Base-by-base conservation (phyloP, 1,284 basidiomycete species). In the Gomphus bonarii region DNA sequence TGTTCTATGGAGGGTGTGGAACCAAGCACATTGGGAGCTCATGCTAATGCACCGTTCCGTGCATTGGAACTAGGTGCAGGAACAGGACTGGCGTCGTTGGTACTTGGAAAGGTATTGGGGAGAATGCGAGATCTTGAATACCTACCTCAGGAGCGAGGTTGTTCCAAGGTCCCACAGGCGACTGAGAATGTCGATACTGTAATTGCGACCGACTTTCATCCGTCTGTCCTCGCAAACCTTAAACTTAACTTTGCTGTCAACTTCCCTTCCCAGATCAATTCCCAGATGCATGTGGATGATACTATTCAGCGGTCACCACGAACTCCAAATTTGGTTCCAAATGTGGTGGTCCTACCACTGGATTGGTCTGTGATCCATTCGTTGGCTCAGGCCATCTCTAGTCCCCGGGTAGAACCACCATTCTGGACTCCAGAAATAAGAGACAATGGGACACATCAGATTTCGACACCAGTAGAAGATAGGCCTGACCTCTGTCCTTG, bases 61-160 rank as follows among this genome's bases (percentile, higher is more conserved):
- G 73, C 90, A 16, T 75, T 95, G 12, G 92, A 95, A 68, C 76
- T 95, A 0, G 92, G 92, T 4, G 87, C 92, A 0, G 92, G 92
- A 0, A 95, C 93, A 0, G 92, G 92, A 0, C 73, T 95, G 8
- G 82, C 92, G n/a, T 83, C 85, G 58, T 68, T 92, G n/a, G 75
- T 79, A 3, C 67, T 80, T 1, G 81, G 76, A 31, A 81, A 80
- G 54, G 60, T 85, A 0, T 68, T 84, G 42, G 62, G 76, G 36
- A 51, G 49, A 1, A 61, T 38, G 10, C 53, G 49, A 44, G 14
- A 7, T 22, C 8, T 22, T 9, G 1, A 2, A 22, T 10, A 10
- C 18, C 20, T 11, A 8, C 12, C 7, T 9, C 18, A 11, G 8
- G 10, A 44, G 9, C 42, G 9, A 9, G 14, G 3, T 48, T n/a